These are phyloP conservation scores for Neurospora sp. DNA, from an alignment of 2,329 filamentous ascomycete genomes.

Conservation along the genomic window DNA sequence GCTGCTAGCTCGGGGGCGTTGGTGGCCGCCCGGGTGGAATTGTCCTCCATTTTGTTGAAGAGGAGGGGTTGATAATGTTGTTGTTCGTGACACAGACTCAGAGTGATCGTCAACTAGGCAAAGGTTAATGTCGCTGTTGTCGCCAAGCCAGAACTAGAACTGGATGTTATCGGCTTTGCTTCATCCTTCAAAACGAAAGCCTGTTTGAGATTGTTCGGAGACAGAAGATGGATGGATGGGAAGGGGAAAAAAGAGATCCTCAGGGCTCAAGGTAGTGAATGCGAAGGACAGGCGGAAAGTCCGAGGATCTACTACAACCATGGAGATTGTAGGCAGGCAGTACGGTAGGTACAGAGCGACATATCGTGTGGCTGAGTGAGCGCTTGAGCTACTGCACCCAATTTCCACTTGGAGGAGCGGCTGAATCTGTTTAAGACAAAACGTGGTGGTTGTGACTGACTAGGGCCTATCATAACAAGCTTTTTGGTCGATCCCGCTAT, in stretches of 20 bases:
- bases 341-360: background rate
- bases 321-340: background rate
- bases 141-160: background rate
- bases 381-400: background rate
- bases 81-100: background rate
- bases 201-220: background rate
- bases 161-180: background rate
- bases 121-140: background rate
- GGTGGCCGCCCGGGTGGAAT: background rate
- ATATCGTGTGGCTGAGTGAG: background rate
- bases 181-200: background rate
- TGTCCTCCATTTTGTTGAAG: background rate
- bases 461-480: background rate
- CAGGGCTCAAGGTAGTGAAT: background rate
- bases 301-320: background rate
- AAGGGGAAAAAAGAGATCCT: background rate
- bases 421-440: background rate
- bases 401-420: background rate
- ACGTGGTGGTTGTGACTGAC: background rate
- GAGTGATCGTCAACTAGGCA: background rate
- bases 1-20: background rate
- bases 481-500: background rate
- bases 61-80: background rate
- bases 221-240: background rate
- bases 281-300: background rate